These are phyloP conservation scores for Lentinula lateritia DNA, from an alignment of 768 basidiomycete genomes.

Conservation along the genomic window DNA sequence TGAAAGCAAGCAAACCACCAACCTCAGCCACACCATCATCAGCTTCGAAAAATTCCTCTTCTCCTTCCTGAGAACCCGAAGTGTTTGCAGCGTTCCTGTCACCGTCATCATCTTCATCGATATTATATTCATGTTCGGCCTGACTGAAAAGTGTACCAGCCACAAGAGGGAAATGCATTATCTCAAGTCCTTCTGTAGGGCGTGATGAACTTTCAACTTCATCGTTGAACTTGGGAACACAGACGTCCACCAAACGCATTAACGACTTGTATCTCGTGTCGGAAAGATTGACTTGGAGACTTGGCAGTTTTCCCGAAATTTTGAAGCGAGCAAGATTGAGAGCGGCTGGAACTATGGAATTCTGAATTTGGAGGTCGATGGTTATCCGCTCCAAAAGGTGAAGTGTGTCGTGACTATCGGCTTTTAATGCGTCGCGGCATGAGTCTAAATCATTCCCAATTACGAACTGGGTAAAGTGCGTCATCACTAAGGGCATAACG, in stretches of 20 bases:
- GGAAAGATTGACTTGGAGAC: conserved; percentile 84
- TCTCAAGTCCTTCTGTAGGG: conserved; percentile 11
- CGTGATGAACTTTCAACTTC: conserved; percentile 11
- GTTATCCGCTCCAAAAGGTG: conserved; percentile 92
- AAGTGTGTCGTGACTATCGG: conserved; percentile 49
- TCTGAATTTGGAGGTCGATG: conserved; percentile 84
- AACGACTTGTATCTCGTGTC: conserved; percentile 88
- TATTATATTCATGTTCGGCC: conserved; percentile 58
- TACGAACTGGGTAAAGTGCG: conserved; percentile 59
- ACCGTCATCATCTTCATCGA: conserved; percentile 53
- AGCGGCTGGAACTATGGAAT: conserved; percentile 84
- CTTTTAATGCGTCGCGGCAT: conserved; percentile 74
- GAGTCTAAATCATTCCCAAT: conserved; percentile 79
- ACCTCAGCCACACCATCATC: conserved; percentile 57
- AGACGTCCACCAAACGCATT: conserved; percentile 89
- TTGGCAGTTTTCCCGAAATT: conserved; percentile 82
- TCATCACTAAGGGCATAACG: conserved; percentile 1
- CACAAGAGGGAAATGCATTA: conserved; percentile 45
- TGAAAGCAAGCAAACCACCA: conserved; percentile 11
- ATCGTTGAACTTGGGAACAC: conserved; percentile 73
- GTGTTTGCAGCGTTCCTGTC: conserved; percentile 19
- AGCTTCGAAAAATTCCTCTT: conserved; percentile 70
- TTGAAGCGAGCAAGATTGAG: conserved; percentile 85
- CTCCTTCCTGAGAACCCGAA: conserved; percentile 26
- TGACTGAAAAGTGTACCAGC: conserved; percentile 45